Base-by-base conservation (phyloP, 768 basidiomycete species). In the Aureoboletus auriporus region DNA sequence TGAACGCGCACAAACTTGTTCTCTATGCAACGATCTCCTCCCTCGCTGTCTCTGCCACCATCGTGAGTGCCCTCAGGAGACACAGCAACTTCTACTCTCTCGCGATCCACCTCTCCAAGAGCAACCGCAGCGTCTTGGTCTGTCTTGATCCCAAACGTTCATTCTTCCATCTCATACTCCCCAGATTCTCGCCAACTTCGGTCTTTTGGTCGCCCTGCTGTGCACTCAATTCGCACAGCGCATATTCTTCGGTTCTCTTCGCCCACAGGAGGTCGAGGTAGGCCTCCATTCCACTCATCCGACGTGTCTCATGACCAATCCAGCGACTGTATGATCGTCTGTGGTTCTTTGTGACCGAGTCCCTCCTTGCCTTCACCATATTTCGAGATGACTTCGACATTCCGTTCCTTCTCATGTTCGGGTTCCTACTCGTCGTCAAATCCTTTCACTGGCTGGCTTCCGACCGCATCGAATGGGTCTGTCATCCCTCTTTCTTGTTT, bases 261-360 rank as follows among this genome's bases (percentile, higher is more conserved):
- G 93, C 41, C 73, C 92, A 11, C 84, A 86, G 42, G 95, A 99
- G 70, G 76, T 97, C 38, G 95, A 99, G 82, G 95, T 92, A 62
- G 40, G 79, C 64, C 9, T 17, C 26, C 35, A 36, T 20, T 53
- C 5, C 38, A 16, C 12, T 27, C 30, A 31, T 42, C n/a, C 7
- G 26, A 7, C 6, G 23, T 27, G 11, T 40, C 20, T 39, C 39
- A 51, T 45, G 6, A n/a, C 44, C 13, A n/a, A 27, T 29, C 14
- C 62, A 99, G 95, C 86, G 94, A 27, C 76, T 99, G 1, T 96
- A 97, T 66, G 95, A 98, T 64, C 79, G 91, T 54, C 79, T 92
- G 28, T 98, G 96, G 95, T 93, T 94, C 72, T 96, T 96, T 70
- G 80, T 98, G 42, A 98, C 96, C 1, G 96, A 99, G 66, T 94